A percentile compares a stretch with the other conserved stretches of the same genome.
Conservation (phyloP, 495 filamentous ascomycete genomes). For the Penicillium parvum region DNA sequence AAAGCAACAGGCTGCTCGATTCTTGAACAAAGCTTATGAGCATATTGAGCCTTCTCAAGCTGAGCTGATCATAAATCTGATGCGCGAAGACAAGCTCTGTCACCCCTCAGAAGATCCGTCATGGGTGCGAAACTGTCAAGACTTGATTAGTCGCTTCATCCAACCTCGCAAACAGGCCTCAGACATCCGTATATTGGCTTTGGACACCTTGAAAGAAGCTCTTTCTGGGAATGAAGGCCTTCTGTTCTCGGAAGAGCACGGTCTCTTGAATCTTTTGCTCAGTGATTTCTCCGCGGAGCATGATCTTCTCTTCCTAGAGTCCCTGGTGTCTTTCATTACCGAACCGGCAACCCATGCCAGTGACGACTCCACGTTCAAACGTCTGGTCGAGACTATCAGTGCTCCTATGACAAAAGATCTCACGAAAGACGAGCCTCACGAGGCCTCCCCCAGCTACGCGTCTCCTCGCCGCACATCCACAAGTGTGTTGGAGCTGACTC, state of each 20-base stretch:
- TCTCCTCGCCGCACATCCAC: slow-evolving; percentile 32
- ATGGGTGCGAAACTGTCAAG: slow-evolving; percentile 61
- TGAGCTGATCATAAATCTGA: slow-evolving; percentile 38
- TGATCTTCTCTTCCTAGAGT: slow-evolving; percentile 48
- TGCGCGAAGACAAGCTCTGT: slow-evolving; percentile 50
- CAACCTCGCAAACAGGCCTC: slow-evolving; percentile 57
- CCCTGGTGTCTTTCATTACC: slow-evolving; percentile 41
- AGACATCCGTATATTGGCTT: slow-evolving; percentile 61
- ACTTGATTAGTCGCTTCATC: slow-evolving; percentile 63
- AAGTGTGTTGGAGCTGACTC: slow-evolving; percentile 32
- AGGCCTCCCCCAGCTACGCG: slow-evolving; percentile 13
- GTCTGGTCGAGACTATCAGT: slow-evolving; percentile 30
- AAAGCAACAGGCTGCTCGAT: slow-evolving; percentile 33
- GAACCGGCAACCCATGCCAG: slow-evolving; percentile 29
- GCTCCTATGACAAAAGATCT: slow-evolving; percentile 37
- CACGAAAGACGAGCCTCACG: slow-evolving; percentile 19
- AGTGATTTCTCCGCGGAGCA: slow-evolving; percentile 43
- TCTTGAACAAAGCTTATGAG: slow-evolving; percentile 35
- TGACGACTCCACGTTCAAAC: slow-evolving; percentile 33
- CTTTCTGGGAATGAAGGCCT: slow-evolving; percentile 50
- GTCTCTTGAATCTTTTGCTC: slow-evolving; percentile 39
- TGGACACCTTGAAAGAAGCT: slow-evolving; percentile 63
- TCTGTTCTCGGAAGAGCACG: slow-evolving; percentile 30
- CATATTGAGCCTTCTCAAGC: slow-evolving; percentile 42
- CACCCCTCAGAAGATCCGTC: slow-evolving; percentile 59